phyloP scores from a whole-genome alignment of 345 rosid species.

The Citrus glauca region DNA sequence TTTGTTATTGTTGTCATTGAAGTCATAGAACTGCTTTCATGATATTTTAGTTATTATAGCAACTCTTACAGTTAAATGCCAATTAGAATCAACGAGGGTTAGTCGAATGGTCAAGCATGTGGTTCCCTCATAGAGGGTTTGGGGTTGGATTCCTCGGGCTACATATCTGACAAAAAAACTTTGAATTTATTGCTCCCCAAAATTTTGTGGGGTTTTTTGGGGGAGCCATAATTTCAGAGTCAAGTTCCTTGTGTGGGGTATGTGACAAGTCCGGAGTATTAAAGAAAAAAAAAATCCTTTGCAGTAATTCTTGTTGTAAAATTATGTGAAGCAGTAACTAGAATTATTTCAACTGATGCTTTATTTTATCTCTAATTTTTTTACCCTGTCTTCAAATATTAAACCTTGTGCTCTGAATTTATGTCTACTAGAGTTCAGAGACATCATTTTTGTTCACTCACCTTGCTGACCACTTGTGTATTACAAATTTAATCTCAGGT shows the following conservation, averaged over 20 bases:
- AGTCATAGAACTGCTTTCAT: background rate
- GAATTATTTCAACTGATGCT: background rate
- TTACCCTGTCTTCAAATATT: background rate
- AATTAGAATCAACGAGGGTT: background rate
- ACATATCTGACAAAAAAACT: background rate
- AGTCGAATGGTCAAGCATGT: background rate
- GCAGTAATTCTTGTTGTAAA: background rate
- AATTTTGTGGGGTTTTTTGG: background rate
- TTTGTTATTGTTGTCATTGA: background rate
- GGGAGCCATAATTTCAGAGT: background rate
- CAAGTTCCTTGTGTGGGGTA: background rate
- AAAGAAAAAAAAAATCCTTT: too few relatives aligned
- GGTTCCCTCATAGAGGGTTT: background rate
- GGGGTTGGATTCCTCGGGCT: background rate
- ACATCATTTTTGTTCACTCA: background rate
- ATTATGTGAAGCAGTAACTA: background rate
- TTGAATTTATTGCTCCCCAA: background rate
- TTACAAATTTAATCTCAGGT: conserved; percentile 35
- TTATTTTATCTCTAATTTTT: background rate
- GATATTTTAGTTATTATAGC: too few relatives aligned
- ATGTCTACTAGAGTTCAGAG: background rate
- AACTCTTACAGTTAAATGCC: background rate
- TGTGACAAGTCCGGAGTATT: background rate
- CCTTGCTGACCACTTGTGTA: background rate
- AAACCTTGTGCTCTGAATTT: background rate